Conservation (phyloP, 2,329 filamentous ascomycete genomes). For the Amphichorda felina region DNA sequence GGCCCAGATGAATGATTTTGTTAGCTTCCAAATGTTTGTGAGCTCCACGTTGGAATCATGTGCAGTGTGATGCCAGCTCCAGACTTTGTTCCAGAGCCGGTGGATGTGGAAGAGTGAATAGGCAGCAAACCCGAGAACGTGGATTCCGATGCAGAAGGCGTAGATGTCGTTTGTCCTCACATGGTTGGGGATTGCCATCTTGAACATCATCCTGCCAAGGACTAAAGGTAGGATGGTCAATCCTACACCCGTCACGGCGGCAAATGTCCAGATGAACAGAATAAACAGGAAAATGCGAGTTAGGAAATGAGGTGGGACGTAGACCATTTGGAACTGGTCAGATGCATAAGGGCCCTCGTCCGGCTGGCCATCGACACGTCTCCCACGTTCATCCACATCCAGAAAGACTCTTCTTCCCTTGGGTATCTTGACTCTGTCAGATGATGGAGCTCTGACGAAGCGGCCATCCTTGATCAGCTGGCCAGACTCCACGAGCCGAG, state of each 20-base stretch:
- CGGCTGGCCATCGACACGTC: constrained; percentile 46
- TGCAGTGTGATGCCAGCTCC: constrained; percentile 12
- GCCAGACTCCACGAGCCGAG: constrained; percentile 29
- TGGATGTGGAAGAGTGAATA: constrained; percentile 48
- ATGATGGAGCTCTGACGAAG: constrained; percentile 87
- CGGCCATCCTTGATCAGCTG: constrained; percentile 59
- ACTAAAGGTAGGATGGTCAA: constrained; percentile 79
- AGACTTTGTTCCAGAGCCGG: constrained; percentile 20
- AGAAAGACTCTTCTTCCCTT: constrained; percentile 76
- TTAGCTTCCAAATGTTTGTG: background rate
- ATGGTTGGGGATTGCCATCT: constrained; percentile 56
- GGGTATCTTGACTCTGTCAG: constrained; percentile 87
- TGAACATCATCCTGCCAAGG: constrained; percentile 71
- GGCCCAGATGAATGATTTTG: constrained; percentile 15
- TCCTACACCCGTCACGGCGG: constrained; percentile 73
- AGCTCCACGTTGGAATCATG: background rate
- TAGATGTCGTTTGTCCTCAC: constrained; percentile 88
- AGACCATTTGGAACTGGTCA: constrained; percentile 57
- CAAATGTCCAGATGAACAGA: constrained; percentile 84
- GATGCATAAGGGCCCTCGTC: constrained; percentile 40
- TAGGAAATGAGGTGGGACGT: constrained; percentile 77
- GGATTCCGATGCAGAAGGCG: constrained; percentile 84
- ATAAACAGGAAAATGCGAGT: constrained; percentile 76
- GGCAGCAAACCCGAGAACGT: constrained; percentile 57
- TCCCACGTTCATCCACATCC: constrained; percentile 52